Evolutionary conservation across 208 protist species (phyloP).

Genomic region (Trypanosoma boissoni): DNA sequence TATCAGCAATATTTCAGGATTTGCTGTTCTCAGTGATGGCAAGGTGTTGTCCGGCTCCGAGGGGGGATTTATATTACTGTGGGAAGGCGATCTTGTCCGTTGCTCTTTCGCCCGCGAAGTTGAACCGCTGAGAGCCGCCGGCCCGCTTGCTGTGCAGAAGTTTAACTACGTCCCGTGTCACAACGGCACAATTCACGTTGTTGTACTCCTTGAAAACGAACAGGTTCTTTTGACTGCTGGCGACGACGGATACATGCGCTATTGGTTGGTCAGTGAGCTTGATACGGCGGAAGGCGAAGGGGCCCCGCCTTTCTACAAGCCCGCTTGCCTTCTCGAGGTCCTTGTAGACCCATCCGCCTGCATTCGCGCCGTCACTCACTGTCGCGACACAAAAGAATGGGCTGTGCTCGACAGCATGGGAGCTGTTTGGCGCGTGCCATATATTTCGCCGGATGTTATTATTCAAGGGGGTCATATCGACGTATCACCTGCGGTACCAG

Average conservation of each 20-base stretch:
- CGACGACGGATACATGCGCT: constrained; percentile 94
- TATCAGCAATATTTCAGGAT: constrained; percentile 94
- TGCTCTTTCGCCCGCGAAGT: constrained; percentile 83
- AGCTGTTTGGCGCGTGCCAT: constrained; percentile 25
- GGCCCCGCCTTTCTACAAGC: constrained; percentile 59
- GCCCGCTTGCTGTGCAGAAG: constrained; percentile 29
- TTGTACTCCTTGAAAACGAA: constrained; percentile 76
- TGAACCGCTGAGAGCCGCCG: constrained; percentile 24
- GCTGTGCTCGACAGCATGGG: constrained; percentile 73
- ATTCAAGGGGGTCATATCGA: background rate
- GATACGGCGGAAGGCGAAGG: constrained; percentile 90
- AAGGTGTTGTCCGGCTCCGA: constrained; percentile 96
- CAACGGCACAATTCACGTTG: constrained; percentile 87
- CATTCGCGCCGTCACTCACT: constrained; percentile 72
- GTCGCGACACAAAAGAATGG: constrained; percentile 51
- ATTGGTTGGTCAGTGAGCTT: constrained; percentile 91
- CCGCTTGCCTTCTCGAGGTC: constrained; percentile 80
- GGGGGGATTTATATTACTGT: constrained; percentile 93
- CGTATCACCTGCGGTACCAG: background rate
- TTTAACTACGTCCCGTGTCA: constrained; percentile 58
- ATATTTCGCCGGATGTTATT: constrained; percentile 9
- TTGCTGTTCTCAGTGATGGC: constrained; percentile 91
- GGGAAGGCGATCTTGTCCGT: constrained; percentile 96
- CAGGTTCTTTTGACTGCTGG: constrained; percentile 91
- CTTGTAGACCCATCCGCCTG: constrained; percentile 32